Percentiles rank a stretch among this genome's conserved stretches.
Evolutionary conservation across 805 yeast species (phyloP).

Genomic region (Cyberlindnera saturnus): DNA sequence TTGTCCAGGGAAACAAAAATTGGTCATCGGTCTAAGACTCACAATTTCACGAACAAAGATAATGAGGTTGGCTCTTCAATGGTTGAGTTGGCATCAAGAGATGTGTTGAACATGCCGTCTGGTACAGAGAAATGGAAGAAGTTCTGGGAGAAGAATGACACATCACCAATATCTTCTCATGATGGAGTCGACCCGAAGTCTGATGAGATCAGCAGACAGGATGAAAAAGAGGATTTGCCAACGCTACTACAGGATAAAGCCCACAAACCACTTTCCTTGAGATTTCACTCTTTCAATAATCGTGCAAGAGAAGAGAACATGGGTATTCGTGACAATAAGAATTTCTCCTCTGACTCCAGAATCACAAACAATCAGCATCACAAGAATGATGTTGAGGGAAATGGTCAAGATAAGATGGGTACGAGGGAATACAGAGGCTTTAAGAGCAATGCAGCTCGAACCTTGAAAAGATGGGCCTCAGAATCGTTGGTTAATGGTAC

Average conservation of each 20-base stretch:
- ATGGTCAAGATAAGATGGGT: slow-evolving; percentile 62
- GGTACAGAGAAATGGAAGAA: slow-evolving; percentile 46
- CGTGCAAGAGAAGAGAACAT: slow-evolving; percentile 83
- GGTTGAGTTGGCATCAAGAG: slow-evolving; percentile 71
- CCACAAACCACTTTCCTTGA: slow-evolving; percentile 15
- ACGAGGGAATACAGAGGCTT: slow-evolving; percentile 38
- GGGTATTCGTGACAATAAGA: slow-evolving; percentile 81
- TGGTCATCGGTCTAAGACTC: slow-evolving; percentile 36
- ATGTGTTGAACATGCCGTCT: slow-evolving; percentile 43
- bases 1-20: slow-evolving; percentile 25
- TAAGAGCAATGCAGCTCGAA: slow-evolving; percentile 46
- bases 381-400: slow-evolving; percentile 67
- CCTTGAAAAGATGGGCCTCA: slow-evolving; percentile 51
- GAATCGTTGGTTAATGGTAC: slow-evolving; percentile 31
- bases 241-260: slow-evolving; percentile 14
- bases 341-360: slow-evolving; percentile 75
- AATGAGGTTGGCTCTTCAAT: slow-evolving; percentile 47
- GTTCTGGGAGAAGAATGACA: slow-evolving; percentile 5
- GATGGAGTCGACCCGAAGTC: slow-evolving; percentile 15
- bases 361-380: slow-evolving; percentile 64
- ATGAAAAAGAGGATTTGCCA: slow-evolving; percentile 21
- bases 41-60: slow-evolving; percentile 30
- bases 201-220: slow-evolving; percentile 17
- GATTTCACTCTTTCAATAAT: slow-evolving; percentile 65
- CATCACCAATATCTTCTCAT: slow-evolving; percentile 6